Percentiles rank a stretch among this genome's conserved stretches.
These are phyloP conservation scores for Aphanomyces stellatus DNA, from an alignment of 352 stramenopile species.

Conservation along the genomic window DNA sequence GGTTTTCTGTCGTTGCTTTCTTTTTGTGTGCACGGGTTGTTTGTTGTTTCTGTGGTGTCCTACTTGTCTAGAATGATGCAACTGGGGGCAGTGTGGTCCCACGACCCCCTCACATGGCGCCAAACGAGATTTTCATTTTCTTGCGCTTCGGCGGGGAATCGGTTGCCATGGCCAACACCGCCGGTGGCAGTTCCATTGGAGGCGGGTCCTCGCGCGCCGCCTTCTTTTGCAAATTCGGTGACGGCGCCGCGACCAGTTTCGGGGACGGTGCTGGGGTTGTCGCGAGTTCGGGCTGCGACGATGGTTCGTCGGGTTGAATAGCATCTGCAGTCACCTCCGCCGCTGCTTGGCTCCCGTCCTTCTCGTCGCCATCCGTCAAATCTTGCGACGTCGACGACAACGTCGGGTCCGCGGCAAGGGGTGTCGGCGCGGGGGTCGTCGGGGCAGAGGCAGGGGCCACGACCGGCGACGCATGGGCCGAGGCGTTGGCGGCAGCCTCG, in stretches of 20 bases:
- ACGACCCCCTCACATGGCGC: background rate
- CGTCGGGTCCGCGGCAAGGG: background rate
- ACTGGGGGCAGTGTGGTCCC: too few relatives aligned
- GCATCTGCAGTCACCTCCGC: too few relatives aligned
- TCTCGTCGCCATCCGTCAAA: too few relatives aligned
- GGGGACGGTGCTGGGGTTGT: slow-evolving; percentile 2
- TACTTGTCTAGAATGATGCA: too few relatives aligned
- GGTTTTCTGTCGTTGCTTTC: too few relatives aligned
- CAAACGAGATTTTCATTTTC: slow-evolving; percentile 22
- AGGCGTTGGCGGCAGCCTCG: slow-evolving; percentile 24
- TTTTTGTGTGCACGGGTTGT: too few relatives aligned
- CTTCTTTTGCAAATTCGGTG: background rate
- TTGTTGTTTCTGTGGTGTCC: too few relatives aligned
- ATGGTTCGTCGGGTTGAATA: background rate
- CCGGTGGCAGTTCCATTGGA: background rate
- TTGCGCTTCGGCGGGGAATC: slow-evolving; percentile 6
- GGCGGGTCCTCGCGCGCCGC: background rate
- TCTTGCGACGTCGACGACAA: background rate
- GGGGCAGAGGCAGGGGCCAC: background rate
- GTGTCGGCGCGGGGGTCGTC: background rate
- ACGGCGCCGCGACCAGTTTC: background rate
- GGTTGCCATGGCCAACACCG: background rate
- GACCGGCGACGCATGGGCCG: background rate
- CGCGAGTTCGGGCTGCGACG: background rate
- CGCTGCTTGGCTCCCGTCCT: background rate